These are phyloP conservation scores for Epithele typhae DNA, from an alignment of 768 basidiomycete species.

Conservation along the genomic window DNA sequence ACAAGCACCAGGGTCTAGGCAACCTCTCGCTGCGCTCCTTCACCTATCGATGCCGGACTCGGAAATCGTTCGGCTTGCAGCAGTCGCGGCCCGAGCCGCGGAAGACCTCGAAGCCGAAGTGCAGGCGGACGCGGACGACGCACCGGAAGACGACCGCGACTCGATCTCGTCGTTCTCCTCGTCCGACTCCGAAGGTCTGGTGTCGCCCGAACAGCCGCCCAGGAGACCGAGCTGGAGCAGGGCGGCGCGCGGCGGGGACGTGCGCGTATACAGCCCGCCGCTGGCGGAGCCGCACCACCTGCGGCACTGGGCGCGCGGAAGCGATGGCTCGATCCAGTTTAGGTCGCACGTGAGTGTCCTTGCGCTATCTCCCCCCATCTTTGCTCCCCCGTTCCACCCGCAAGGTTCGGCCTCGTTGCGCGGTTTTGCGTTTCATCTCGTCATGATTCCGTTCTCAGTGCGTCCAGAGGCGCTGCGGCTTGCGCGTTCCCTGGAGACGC, in stretches of 20 bases:
- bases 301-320: neutral
- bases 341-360: neutral
- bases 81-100: neutral
- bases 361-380: too few species aligned
- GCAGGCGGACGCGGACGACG: neutral
- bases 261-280: constrained; percentile 2
- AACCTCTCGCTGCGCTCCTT: neutral
- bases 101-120: neutral
- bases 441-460: neutral
- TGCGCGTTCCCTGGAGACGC: too few species aligned
- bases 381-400: too few species aligned
- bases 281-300: neutral
- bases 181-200: too few species aligned
- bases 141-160: constrained; percentile 3
- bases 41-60: too few species aligned
- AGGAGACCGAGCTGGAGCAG: neutral
- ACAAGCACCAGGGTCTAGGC: neutral
- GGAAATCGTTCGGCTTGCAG: neutral
- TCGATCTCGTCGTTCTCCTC: too few species aligned
- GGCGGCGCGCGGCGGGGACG: neutral
- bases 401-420: too few species aligned
- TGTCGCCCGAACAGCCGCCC: too few species aligned
- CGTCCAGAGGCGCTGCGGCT: neutral
- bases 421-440: too few species aligned
- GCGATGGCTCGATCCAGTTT: neutral